A percentile compares a stretch with the other conserved stretches of the same genome.
phyloP scores from a whole-genome alignment of 768 basidiomycete genomes.

The Dacryopinax spathularia region DNA sequence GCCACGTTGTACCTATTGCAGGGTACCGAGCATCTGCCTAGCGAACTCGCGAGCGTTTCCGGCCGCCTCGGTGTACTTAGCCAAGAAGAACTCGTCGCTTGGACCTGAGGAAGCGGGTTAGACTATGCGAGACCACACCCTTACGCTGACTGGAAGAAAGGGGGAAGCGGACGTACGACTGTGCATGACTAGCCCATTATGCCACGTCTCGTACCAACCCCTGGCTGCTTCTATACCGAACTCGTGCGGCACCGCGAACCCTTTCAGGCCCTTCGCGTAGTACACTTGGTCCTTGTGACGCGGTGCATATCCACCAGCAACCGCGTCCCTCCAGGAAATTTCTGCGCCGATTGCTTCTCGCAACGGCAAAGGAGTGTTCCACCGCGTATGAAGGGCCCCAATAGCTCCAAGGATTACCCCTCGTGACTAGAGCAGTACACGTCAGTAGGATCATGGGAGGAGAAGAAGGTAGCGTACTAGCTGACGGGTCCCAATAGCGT shows the following conservation, averaged over 20 bases:
- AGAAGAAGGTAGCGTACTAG: conserved; percentile 39
- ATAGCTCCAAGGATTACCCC: conserved; percentile 64
- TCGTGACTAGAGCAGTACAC: conserved; percentile 31
- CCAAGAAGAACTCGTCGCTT: conserved; percentile 60
- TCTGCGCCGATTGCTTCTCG: conserved; percentile 42
- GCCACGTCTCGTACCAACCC: conserved; percentile 65
- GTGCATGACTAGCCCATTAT: conserved; percentile 41
- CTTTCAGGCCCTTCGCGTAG: conserved; percentile 43
- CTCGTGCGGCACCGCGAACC: conserved; percentile 40
- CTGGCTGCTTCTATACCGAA: conserved; percentile 55
- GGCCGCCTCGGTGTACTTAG: conserved; percentile 60
- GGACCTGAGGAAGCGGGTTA: conserved; percentile 18
- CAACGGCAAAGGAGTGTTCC: conserved; percentile 48
- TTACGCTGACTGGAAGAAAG: not conserved
- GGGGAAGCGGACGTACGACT: conserved; percentile 28
- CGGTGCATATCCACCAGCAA: conserved; percentile 42
- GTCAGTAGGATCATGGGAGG: not conserved
- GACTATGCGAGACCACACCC: not conserved
- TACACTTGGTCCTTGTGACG: conserved; percentile 35
- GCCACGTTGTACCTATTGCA: conserved; percentile 1
- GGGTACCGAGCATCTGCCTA: conserved; percentile 34
- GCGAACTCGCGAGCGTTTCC: conserved; percentile 73
- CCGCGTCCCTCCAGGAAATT: conserved; percentile 20
- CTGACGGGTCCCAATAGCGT: conserved; percentile 48
- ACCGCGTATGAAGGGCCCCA: conserved; percentile 44